Evolutionary conservation across 2,329 filamentous ascomycete species (phyloP), one percentile per base, ranked within the genome.

Genomic region (Epichloe festucae): DNA sequence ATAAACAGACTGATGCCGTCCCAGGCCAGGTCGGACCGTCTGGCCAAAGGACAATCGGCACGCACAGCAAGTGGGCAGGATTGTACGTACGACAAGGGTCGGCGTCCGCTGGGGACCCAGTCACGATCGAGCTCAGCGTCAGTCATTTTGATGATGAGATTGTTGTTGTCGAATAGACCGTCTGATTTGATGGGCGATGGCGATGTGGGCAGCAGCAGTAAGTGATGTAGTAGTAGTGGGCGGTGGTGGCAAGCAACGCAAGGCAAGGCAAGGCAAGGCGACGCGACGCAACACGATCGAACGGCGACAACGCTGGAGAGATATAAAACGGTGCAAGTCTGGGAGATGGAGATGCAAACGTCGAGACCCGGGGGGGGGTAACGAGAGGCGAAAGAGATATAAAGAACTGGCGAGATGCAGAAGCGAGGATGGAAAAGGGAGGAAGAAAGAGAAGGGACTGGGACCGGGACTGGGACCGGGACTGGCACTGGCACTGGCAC

Each of bases 1-100:
- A 23, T 17, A 14, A 7, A 23, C 41, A 0, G 41, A 23, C 21
- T 8, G 41, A 14, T 23, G 11, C 34, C 11, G 21, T 15, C 34
- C 21, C 34, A 47, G 11, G 34, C 15, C 2, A 23, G 12, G 19
- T 15, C 41, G 12, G 17, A 11, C 11, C 5, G 21, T 4, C 1
- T 31, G 11, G n/a, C 14, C 14, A 8, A 40, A 6, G 21, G 36
- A 17, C 48, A 23, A n/a, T 19, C 14, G 27, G 17, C 27, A 49
- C 4, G 1, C 23, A 17, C 15, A 10, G 15, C 34, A 27, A 35
- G 3, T 12, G 15, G 48, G 48, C 47, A 42, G n/a, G 4, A 35
- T 35, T 49, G 39, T 21, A 81, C 87, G 68, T 75, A 93, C 87
- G 88, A 93, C 73, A 91, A 85, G 58, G 88, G 88, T 58, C 88